Percentiles rank a stretch among this genome's conserved stretches.
These are phyloP conservation scores for Boletus tomentosulus DNA, from an alignment of 768 basidiomycete species.

Conservation along the genomic window DNA sequence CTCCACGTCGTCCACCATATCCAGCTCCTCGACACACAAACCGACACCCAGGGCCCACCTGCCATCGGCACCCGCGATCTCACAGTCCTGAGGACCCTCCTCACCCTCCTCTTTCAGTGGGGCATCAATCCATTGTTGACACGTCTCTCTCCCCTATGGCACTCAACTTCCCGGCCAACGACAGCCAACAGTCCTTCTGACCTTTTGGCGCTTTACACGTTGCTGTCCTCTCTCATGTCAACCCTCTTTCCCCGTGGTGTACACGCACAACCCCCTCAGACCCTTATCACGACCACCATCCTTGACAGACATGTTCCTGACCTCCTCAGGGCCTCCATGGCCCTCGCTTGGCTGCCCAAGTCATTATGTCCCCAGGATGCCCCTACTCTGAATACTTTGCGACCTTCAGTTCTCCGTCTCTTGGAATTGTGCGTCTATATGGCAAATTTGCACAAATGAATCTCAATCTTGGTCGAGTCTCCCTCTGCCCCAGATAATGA, in stretches of 20 bases:
- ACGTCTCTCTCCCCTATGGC: constrained; percentile 40
- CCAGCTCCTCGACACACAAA: constrained; percentile 36
- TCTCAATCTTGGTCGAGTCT: constrained; percentile 37
- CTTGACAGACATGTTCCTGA: constrained; percentile 56
- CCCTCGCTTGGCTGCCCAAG: constrained; percentile 73
- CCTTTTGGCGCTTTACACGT: constrained; percentile 39
- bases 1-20: constrained; percentile 45
- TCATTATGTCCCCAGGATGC: constrained; percentile 36
- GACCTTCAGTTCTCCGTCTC: constrained; percentile 51
- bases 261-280: constrained; percentile 48
- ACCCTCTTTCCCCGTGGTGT: constrained; percentile 53
- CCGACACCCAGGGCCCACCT: not conserved
- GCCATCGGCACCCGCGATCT: constrained; percentile 67
- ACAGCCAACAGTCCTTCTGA: constrained; percentile 30
- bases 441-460: constrained; percentile 6
- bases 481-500: constrained; percentile 61
- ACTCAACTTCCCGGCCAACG: not conserved
- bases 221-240: constrained; percentile 42
- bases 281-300: constrained; percentile 54
- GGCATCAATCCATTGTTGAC: constrained; percentile 52
- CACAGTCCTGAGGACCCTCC: constrained; percentile 53
- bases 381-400: constrained; percentile 43
- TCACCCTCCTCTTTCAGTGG: constrained; percentile 73
- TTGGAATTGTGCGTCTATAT: constrained; percentile 54
- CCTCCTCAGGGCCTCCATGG: constrained; percentile 54